A percentile compares a stretch with the other conserved stretches of the same genome.
Conservation (phyloP, 2,329 filamentous ascomycete genomes). For the Talaromyces sp. region DNA sequence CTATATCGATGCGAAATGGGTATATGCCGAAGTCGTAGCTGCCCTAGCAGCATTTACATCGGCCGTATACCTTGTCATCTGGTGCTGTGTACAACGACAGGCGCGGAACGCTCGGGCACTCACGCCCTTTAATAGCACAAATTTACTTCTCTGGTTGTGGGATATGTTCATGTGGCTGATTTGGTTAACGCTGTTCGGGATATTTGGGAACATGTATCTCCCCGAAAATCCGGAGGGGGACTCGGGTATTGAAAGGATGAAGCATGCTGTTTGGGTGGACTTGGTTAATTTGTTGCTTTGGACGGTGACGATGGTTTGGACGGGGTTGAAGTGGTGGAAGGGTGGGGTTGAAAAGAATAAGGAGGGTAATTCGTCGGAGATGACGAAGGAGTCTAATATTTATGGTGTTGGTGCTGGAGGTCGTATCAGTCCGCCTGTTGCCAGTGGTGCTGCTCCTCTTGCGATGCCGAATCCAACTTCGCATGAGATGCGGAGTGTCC, state of each 20-base stretch:
- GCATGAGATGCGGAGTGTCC: not conserved
- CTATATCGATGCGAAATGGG: conserved; percentile 66
- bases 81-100: conserved; percentile 36
- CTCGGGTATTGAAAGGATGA: conserved; percentile 68
- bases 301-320: conserved; percentile 57
- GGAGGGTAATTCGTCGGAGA: not conserved
- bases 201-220: conserved; percentile 81
- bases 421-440: not conserved
- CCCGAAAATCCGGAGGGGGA: conserved; percentile 62
- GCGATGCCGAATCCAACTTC: not conserved
- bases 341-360: not conserved
- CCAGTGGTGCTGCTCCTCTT: not conserved
- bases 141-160: conserved; percentile 58
- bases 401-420: not conserved
- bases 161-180: conserved; percentile 70
- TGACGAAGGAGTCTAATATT: not conserved
- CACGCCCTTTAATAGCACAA: conserved; percentile 25
- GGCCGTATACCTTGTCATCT: conserved; percentile 62
- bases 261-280: conserved; percentile 81
- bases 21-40: conserved; percentile 71
- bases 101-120: conserved; percentile 16
- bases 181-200: conserved; percentile 77
- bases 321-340: conserved; percentile 31
- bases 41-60: conserved; percentile 63
- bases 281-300: conserved; percentile 72